Percentiles rank a stretch among this genome's conserved stretches.
These are phyloP conservation scores for Beta macrorhiza DNA, from an alignment of 179 eudicot genomes.

Conservation along the genomic window DNA sequence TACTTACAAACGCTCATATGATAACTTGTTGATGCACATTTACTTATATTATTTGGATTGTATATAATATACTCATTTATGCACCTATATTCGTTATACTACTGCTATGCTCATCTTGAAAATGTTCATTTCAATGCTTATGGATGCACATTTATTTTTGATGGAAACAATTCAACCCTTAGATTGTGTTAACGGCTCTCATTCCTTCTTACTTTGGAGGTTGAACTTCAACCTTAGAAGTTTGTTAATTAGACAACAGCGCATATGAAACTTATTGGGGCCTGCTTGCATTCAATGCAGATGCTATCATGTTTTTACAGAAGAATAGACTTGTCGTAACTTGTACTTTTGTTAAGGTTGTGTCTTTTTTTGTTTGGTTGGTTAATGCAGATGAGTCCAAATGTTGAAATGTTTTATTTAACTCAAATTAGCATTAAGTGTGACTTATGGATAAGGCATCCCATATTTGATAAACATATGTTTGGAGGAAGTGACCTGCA, in stretches of 20 bases:
- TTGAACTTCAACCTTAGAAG: background rate
- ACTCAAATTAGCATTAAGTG: background rate
- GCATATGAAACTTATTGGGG: background rate
- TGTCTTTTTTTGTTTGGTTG: background rate
- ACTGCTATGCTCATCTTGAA: too few relatives aligned
- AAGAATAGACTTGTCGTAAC: too few relatives aligned
- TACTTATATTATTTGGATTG: too few relatives aligned
- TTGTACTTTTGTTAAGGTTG: background rate
- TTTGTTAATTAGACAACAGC: background rate
- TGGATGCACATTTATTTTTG: too few relatives aligned
- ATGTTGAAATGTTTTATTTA: background rate
- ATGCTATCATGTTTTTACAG: background rate
- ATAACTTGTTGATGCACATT: too few relatives aligned
- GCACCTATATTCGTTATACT: too few relatives aligned
- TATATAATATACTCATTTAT: too few relatives aligned
- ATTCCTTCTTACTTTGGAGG: too few relatives aligned
- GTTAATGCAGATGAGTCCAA: background rate
- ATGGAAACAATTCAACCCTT: too few relatives aligned
- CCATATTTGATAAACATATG: background rate
- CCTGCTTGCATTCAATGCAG: background rate
- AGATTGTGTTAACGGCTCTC: too few relatives aligned
- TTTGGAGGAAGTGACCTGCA: background rate
- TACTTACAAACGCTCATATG: too few relatives aligned
- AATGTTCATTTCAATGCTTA: too few relatives aligned
- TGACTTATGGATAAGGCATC: background rate